Evolutionary conservation across 768 basidiomycete genomes (phyloP).

Genomic region (Hydnum rufescens): DNA sequence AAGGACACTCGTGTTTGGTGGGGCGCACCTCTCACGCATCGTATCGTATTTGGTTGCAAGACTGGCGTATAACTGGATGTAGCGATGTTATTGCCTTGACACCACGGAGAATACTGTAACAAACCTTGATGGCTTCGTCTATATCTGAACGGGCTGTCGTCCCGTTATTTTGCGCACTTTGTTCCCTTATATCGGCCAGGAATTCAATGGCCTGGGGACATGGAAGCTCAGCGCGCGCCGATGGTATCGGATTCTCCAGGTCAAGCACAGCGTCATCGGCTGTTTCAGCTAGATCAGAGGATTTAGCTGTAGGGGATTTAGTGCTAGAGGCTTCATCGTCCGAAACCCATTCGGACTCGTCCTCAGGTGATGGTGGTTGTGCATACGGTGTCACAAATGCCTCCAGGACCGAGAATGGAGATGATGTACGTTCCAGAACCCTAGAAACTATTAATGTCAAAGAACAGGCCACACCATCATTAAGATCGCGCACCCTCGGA

Average conservation of each 20-base stretch:
- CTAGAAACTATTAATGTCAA: constrained; percentile 15
- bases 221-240: constrained; percentile 47
- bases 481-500: constrained; percentile 31
- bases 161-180: constrained; percentile 21
- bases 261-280: constrained; percentile 34
- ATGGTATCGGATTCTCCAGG: constrained; percentile 54
- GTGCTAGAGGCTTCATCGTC: constrained; percentile 15
- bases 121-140: constrained; percentile 3
- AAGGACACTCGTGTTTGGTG: too few relatives aligned
- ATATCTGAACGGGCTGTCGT: background rate
- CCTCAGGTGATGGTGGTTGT: background rate
- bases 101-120: background rate
- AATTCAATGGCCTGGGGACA: constrained; percentile 69
- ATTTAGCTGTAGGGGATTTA: constrained; percentile 2
- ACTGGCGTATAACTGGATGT: constrained; percentile 42
- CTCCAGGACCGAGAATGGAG: constrained; percentile 34
- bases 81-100: background rate
- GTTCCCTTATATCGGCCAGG: constrained; percentile 48
- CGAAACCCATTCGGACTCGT: background rate
- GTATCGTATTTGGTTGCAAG: constrained; percentile 51
- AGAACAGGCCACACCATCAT: constrained; percentile 11
- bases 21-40: constrained; percentile 53
- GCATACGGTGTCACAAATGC: constrained; percentile 53
- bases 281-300: background rate
- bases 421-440: constrained; percentile 39